A percentile compares a stretch with the other conserved stretches of the same genome.
Conservation (phyloP, 495 filamentous ascomycete species). For the Hyaloscypha finlandica region DNA sequence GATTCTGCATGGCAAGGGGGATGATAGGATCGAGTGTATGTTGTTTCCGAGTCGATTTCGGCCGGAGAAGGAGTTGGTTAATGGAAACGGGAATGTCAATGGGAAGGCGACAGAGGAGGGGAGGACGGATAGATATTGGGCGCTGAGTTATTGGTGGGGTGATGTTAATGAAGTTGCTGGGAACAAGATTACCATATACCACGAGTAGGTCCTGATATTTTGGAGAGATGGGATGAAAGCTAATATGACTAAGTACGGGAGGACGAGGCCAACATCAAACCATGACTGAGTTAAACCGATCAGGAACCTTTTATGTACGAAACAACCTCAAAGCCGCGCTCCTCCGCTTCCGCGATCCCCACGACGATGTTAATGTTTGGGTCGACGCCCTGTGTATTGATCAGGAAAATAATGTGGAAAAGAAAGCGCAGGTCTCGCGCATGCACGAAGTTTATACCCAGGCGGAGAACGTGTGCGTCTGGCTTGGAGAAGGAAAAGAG, state of each 20-base stretch:
- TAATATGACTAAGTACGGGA: slow-evolving; percentile 1
- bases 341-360: slow-evolving; percentile 1
- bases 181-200: slow-evolving; percentile 14
- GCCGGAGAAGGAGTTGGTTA: not conserved
- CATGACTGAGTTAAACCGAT: slow-evolving; percentile 1
- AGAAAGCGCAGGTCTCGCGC: slow-evolving; percentile 29
- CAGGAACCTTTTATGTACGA: slow-evolving; percentile 11
- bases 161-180: slow-evolving; percentile 10
- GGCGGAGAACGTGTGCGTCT: slow-evolving; percentile 24
- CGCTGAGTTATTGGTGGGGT: slow-evolving; percentile 20
- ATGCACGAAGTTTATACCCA: slow-evolving; percentile 36
- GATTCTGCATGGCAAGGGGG: not conserved
- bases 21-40: slow-evolving; percentile 1
- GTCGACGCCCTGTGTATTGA: slow-evolving; percentile 35
- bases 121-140: slow-evolving; percentile 6
- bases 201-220: not conserved
- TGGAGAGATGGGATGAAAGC: not conserved
- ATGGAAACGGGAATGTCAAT: not conserved
- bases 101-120: not conserved
- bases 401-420: slow-evolving; percentile 31
- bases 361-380: slow-evolving; percentile 27
- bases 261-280: slow-evolving; percentile 7
- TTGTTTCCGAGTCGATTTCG: not conserved
- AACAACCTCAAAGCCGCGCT: slow-evolving; percentile 16
- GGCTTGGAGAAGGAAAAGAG: slow-evolving; percentile 17